Percentiles rank a stretch among this genome's conserved stretches.
Evolutionary conservation across 208 protist species (phyloP).

Genomic region (Trypanosoma conorhini): DNA sequence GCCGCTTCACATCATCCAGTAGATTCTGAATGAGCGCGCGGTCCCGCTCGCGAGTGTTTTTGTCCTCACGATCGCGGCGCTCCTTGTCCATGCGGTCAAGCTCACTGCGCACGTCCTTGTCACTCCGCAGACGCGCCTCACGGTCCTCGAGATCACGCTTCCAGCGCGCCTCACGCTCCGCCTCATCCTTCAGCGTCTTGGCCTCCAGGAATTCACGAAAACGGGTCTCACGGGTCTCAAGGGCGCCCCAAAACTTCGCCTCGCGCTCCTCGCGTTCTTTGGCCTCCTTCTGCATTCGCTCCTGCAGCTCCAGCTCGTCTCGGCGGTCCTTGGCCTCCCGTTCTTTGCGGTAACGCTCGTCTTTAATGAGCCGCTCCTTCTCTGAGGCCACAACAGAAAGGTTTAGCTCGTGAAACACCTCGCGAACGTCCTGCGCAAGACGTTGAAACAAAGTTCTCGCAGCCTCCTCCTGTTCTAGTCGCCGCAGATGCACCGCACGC

Average conservation of each 20-base stretch:
- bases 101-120: slow-evolving; percentile 67
- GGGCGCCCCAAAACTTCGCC: slow-evolving; percentile 63
- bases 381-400: slow-evolving; percentile 89
- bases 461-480: slow-evolving; percentile 80
- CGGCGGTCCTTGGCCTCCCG: slow-evolving; percentile 69
- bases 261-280: slow-evolving; percentile 78
- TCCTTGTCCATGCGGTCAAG: slow-evolving; percentile 72
- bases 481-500: slow-evolving; percentile 55
- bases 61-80: slow-evolving; percentile 56
- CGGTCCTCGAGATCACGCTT: slow-evolving; percentile 83
- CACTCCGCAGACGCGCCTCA: slow-evolving; percentile 56
- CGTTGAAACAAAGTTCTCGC: slow-evolving; percentile 81
- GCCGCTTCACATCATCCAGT: slow-evolving; percentile 64
- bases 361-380: slow-evolving; percentile 90
- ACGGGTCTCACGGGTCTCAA: slow-evolving; percentile 71
- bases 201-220: slow-evolving; percentile 53
- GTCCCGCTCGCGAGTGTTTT: slow-evolving; percentile 62
- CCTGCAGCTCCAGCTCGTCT: slow-evolving; percentile 61
- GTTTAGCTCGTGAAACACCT: slow-evolving; percentile 92
- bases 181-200: slow-evolving; percentile 62
- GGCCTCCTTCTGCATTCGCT: slow-evolving; percentile 68
- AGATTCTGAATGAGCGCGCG: slow-evolving; percentile 50
- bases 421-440: slow-evolving; percentile 86
- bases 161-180: slow-evolving; percentile 77
- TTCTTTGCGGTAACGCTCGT: slow-evolving; percentile 89